Evolutionary conservation across 345 rosid species (phyloP).

Genomic region (Turnera subulata): DNA sequence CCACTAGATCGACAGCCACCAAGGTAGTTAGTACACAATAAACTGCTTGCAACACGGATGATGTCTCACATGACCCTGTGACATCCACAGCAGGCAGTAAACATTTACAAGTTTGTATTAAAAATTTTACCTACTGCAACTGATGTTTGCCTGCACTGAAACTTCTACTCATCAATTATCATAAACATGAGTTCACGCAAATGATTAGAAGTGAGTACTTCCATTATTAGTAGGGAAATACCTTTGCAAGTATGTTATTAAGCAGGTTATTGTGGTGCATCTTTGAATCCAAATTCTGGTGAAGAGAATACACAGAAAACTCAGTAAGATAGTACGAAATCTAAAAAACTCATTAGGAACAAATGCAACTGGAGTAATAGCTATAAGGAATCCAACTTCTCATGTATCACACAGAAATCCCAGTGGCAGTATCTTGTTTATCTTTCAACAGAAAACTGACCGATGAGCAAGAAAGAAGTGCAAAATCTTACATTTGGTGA

Average conservation of each 20-base stretch:
- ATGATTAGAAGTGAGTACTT: not conserved
- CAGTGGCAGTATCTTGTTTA: not conserved
- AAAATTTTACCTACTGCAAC: not conserved
- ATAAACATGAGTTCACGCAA: not conserved
- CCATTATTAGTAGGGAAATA: conserved; percentile 19
- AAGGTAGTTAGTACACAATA: not conserved
- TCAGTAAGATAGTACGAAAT: conserved; percentile 1
- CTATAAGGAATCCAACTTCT: not conserved
- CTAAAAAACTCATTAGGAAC: not conserved
- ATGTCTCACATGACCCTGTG: too few species aligned
- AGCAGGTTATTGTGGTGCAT: conserved; percentile 94
- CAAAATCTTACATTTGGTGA: conserved; percentile 64
- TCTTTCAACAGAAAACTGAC: not conserved
- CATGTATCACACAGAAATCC: not conserved
- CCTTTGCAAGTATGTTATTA: conserved; percentile 92
- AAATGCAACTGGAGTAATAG: not conserved
- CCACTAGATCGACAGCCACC: not conserved
- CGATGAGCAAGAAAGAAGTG: not conserved
- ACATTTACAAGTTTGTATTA: too few species aligned
- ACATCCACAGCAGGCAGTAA: too few species aligned
- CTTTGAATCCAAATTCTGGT: conserved; percentile 90
- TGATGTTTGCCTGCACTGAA: not conserved
- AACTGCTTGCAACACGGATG: too few species aligned
- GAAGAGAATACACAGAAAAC: conserved; percentile 8
- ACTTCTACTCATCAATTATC: not conserved